phyloP scores from a whole-genome alignment of 2,329 filamentous ascomycete genomes.

The Pseudocercospora fijiensis region DNA sequence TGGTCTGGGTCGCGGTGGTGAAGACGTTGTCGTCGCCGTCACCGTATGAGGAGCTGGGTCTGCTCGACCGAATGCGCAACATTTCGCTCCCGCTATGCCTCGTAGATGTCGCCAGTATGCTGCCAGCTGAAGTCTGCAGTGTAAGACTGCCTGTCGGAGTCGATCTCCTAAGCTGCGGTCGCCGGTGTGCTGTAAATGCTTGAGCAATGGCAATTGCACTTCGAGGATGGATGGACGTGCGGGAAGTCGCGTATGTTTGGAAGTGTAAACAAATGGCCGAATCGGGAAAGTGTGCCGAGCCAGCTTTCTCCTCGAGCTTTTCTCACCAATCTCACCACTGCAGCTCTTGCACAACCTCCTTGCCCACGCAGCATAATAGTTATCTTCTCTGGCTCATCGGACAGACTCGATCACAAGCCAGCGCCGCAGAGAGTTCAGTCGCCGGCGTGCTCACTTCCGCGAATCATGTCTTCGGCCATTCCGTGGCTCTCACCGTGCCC shows the following conservation, averaged over 20 bases:
- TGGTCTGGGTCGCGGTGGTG: slow-evolving; percentile 26
- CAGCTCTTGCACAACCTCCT: neutral
- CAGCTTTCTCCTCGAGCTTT: neutral
- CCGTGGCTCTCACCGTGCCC: too few species aligned
- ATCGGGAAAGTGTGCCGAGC: neutral
- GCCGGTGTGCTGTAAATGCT: neutral
- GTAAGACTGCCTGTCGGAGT: neutral
- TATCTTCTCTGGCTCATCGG: neutral
- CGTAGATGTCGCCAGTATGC: slow-evolving; percentile 1
- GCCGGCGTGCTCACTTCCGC: too few species aligned
- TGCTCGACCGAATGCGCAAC: slow-evolving; percentile 16
- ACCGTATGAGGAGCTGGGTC: slow-evolving; percentile 17
- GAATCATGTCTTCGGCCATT: too few species aligned
- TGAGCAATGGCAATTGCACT: slow-evolving; percentile 2
- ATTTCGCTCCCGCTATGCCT: slow-evolving; percentile 1
- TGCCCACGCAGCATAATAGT: neutral
- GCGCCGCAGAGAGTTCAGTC: too few species aligned
- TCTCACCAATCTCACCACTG: neutral
- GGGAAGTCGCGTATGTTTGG: neutral
- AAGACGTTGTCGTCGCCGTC: slow-evolving; percentile 20
- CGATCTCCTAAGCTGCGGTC: neutral
- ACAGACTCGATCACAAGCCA: neutral
- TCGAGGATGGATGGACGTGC: neutral
- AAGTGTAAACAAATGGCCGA: neutral
- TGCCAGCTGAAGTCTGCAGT: slow-evolving; percentile 2